These are phyloP conservation scores for Amesomyces nigricolor DNA, from an alignment of 2,329 filamentous ascomycete species.

Conservation along the genomic window DNA sequence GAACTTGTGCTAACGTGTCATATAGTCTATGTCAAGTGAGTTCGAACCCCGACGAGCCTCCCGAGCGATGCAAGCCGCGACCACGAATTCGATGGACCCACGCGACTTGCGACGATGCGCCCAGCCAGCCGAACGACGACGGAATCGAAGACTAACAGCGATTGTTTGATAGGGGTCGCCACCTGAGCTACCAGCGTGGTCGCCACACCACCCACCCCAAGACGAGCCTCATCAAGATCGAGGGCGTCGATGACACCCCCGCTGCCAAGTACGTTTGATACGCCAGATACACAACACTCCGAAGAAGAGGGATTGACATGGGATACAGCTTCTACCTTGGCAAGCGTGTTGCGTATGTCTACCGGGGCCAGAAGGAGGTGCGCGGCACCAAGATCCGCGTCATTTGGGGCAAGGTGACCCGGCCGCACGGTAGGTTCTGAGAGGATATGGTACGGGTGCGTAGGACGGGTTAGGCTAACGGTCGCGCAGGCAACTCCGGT, in stretches of 20 bases:
- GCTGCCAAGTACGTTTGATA: constrained; percentile 68
- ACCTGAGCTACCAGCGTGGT: constrained; percentile 95
- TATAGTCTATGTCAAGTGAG: constrained; percentile 86
- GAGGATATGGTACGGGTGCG: not conserved
- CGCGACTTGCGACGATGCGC: constrained; percentile 9
- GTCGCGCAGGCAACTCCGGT: constrained; percentile 76
- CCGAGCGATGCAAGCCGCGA: constrained; percentile 15
- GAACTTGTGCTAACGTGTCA: constrained; percentile 36
- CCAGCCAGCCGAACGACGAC: constrained; percentile 9
- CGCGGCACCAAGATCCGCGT: constrained; percentile 97
- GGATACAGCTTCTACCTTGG: constrained; percentile 79
- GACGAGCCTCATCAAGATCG: constrained; percentile 95
- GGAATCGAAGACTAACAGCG: constrained; percentile 24
- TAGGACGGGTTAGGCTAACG: constrained; percentile 9
- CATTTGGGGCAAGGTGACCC: constrained; percentile 98
- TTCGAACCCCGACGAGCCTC: constrained; percentile 31
- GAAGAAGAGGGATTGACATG: constrained; percentile 24
- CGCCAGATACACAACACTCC: not conserved
- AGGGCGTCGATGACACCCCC: constrained; percentile 88
- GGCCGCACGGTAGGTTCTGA: constrained; percentile 71
- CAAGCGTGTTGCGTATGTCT: constrained; percentile 99
- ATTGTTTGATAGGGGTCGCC: constrained; percentile 68
- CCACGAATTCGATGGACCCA: constrained; percentile 21
- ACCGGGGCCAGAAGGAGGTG: constrained; percentile 90
- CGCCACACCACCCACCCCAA: constrained; percentile 87